Base-by-base conservation (phyloP, 345 rosid genomes). In the Sonneratia alba region DNA sequence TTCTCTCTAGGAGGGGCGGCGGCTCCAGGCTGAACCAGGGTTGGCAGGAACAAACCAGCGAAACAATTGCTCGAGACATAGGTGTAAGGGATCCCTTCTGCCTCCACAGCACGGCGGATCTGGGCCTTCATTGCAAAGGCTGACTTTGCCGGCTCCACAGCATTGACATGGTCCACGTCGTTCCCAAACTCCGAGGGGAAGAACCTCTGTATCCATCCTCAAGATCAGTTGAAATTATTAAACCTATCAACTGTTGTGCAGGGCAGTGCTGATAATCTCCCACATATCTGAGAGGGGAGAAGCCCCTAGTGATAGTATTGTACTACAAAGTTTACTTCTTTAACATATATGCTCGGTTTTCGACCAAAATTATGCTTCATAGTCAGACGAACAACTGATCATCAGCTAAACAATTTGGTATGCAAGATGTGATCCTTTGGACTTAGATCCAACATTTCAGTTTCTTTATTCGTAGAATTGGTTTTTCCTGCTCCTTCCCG, bases 141-240 rank as follows among this genome's bases (percentile, higher is more conserved):
- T 1, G 83, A 32, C 71, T 71, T 80, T 19, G 85, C 88, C 14
- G 91, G 85, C 45, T 83, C 93, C 67, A 80, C 87, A 7, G 91
- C 85, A 65, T 79, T 59, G 24, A 80, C 73, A 38, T 85, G 78
- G 67, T 85, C 91, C 56, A 83, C 88, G 40, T 89, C 91, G 66
- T 80, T 77, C 22, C 91, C 93, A 77, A 88, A 88, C 83, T 87
- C 93, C 6, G 93, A 88, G 36, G 93, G 93, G 12, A 85, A 82
- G 72, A 89, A 89, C 65, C 89, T 84, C 91, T 89, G 79, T 7
- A 32, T 51, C 3, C 55, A 59, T 40, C n/a, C 57, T 59, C 7
- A 70, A 1, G 66, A 36, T 70, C 63, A 22, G 36, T 61, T 61
- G 19, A 49, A 3, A 42, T 42, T 42, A 42, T 42, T 42, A 42